Base-by-base conservation (phyloP, 495 filamentous ascomycete genomes). In the Coniosporium apollinis region DNA sequence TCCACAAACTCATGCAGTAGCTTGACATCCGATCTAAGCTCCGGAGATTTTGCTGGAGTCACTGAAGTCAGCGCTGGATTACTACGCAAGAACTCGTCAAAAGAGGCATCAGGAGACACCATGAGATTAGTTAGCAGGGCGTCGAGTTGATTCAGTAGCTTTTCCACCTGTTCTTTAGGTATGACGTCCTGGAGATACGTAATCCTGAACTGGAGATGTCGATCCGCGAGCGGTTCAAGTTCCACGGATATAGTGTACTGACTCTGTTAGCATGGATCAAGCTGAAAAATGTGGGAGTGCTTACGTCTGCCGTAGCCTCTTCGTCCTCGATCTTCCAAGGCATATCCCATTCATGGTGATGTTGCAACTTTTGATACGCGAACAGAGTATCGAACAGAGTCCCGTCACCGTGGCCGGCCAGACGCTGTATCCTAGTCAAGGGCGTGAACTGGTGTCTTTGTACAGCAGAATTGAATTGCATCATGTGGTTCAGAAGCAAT, bases 331-430 rank as follows among this genome's bases (percentile, higher is more conserved):
- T 36, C 19, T 64, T 49, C 70, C 70, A 76, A 1, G 43, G 30
- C 7, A 38, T 29, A 2, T 36, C 13, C 7, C 21, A 1, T 3
- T 52, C 46, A 3, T 41, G 22, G 4, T 25, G 24, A 0, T 33
- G 34, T 0, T 38, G 39, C 33, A 62, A 38, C 41, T 81, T 84
- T 46, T 86, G 83, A 48, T 81, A 87, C 0, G 74, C 74, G 48
- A 91, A 72, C 19, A 91, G 54, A 0, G 80, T 80, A 51, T 91
- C 82, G 44, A 91, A 86, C 2, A 83, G 62, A 9, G 60, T 58
- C 15, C 65, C 56, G 20, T 75, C 65, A 0, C 65, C 57, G 31
- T 55, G 60, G 3, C 69, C 70, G 30, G 76, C 58, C 65, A 70
- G 75, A 19, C 66, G 64, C 43, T 84, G 80, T 22, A 89, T 72